Conservation (phyloP, 2,329 filamentous ascomycete species). For the Metarhizium guizhouense region DNA sequence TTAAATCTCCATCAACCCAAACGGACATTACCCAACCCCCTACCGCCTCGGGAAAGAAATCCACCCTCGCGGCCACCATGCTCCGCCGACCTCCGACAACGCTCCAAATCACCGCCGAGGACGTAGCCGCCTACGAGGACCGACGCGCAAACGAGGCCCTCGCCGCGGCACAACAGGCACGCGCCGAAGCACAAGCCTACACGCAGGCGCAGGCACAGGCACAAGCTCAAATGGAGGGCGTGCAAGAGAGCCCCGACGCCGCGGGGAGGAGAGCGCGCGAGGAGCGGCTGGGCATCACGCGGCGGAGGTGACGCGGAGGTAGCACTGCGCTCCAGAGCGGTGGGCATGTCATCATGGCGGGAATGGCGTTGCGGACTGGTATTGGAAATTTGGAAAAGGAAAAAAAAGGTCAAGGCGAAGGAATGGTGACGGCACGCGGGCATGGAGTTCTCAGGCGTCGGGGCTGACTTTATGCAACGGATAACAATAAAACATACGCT, state of each 20-base stretch:
- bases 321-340: no score
- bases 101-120: constrained; percentile 59
- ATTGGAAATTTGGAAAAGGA: neutral
- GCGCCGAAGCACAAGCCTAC: neutral
- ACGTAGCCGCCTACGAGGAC: constrained; percentile 63
- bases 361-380: neutral
- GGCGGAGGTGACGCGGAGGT: constrained; percentile 1
- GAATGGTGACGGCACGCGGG: neutral
- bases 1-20: neutral
- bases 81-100: constrained; percentile 60
- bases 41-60: no score
- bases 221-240: constrained; percentile 11
- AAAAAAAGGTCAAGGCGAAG: neutral
- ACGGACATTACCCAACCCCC: no score
- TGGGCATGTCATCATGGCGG: no score
- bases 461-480: neutral
- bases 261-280: constrained; percentile 22
- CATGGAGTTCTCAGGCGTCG: neutral
- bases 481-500: neutral
- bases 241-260: constrained; percentile 6
- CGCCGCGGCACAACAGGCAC: constrained; percentile 19
- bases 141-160: constrained; percentile 37
- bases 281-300: constrained; percentile 28
- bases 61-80: constrained; percentile 30
- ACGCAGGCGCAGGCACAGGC: neutral